Evolutionary conservation across 2,329 filamentous ascomycete species (phyloP).

Genomic region (Alternaria incomplexa): DNA sequence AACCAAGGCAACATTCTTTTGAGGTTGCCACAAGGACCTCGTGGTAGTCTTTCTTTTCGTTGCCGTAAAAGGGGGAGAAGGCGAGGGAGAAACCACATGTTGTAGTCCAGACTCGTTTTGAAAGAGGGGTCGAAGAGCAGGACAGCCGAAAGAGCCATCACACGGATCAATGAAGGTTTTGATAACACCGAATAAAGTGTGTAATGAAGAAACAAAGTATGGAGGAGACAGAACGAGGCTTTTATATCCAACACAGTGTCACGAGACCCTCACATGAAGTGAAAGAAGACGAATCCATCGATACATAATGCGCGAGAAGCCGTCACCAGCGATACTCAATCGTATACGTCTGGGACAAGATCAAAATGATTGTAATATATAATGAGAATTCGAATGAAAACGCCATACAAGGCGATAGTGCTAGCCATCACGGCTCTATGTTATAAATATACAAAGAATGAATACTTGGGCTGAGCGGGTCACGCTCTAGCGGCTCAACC

Average conservation of each 20-base stretch:
- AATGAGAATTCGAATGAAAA: not conserved
- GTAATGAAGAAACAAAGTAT: not conserved
- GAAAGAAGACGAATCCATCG: accelerated
- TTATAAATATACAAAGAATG: not conserved
- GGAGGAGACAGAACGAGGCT: not conserved
- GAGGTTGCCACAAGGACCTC: no score
- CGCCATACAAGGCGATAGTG: not conserved
- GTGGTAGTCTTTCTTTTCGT: no score
- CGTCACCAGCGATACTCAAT: no score
- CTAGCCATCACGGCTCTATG: not conserved
- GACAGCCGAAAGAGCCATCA: not conserved
- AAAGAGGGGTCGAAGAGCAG: no score
- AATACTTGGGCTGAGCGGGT: not conserved
- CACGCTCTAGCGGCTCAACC: no score
- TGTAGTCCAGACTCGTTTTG: no score
- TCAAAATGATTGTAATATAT: not conserved
- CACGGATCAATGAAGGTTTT: no score
- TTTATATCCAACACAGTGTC: not conserved
- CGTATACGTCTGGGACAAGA: not conserved
- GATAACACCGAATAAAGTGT: not conserved
- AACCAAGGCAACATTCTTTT: no score
- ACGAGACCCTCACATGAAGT: not conserved
- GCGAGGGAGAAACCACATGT: no score
- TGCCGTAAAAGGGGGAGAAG: no score
- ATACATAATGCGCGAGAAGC: no score